These are phyloP conservation scores for Phlyctochytrium arcticum DNA, from an alignment of 192 early-diverging fungal species.

Conservation along the genomic window DNA sequence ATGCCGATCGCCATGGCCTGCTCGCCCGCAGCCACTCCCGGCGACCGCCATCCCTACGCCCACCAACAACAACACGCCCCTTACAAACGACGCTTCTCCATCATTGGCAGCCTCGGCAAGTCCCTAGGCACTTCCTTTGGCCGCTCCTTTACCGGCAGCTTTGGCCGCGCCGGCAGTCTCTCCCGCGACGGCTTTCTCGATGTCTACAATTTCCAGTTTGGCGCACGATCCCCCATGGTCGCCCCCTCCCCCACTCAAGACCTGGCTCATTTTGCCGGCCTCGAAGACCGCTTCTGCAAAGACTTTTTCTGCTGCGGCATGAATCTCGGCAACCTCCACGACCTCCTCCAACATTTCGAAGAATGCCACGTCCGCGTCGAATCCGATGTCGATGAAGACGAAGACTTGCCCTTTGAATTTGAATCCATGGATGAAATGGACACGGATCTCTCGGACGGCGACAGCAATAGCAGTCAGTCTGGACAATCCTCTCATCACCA, in stretches of 20 bases:
- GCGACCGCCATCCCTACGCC: too few relatives aligned
- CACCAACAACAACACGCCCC: too few relatives aligned
- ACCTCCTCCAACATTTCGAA: constrained; percentile 94
- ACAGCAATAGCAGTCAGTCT: neutral
- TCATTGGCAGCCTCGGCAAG: constrained; percentile 28
- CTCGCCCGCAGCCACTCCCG: neutral
- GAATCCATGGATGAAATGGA: constrained; percentile 46
- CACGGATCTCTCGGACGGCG: constrained; percentile 30
- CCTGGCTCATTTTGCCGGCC: constrained; percentile 47
- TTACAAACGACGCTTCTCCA: constrained; percentile 21
- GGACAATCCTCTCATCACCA: too few relatives aligned
- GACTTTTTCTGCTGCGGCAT: constrained; percentile 95
- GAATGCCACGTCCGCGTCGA: constrained; percentile 89
- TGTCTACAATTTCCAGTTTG: constrained; percentile 30
- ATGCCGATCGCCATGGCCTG: constrained; percentile 13
- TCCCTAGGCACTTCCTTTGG: constrained; percentile 17
- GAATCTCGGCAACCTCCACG: constrained; percentile 84
- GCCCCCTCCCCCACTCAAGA: constrained; percentile 38
- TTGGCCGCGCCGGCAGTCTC: constrained; percentile 13
- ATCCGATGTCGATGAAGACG: constrained; percentile 74
- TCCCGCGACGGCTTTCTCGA: constrained; percentile 12
- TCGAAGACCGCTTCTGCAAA: constrained; percentile 89
- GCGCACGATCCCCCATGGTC: constrained; percentile 30
- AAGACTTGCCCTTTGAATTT: constrained; percentile 50
- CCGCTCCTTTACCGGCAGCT: constrained; percentile 17